Evolutionary conservation across 2,329 filamentous ascomycete species (phyloP), one percentile per base, ranked within the genome.

Genomic region (Mycosphaerella sp.): DNA sequence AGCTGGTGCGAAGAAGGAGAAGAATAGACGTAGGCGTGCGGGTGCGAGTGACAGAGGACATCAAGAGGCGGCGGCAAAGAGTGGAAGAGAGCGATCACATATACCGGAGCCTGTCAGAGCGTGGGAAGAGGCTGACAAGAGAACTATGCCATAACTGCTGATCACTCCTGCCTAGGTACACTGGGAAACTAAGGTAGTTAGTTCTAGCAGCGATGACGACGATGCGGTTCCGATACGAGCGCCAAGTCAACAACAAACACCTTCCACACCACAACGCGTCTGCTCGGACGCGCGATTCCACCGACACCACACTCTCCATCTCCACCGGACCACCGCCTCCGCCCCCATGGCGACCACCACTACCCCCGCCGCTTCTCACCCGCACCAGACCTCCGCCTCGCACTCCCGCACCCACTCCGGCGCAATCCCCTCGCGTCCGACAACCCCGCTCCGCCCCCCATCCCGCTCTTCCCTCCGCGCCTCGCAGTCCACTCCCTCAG

Each of bases 381-480:
- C 44, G 25, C 50, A 49, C 40, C 50, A 51, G 17, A 44, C 52
- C 42, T 45, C 50, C 40, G 50, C 49, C 27, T 60, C 60, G 30
- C 61, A 62, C 82, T 37, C 83, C 81, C 57, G 75, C 80, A 42
- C 50, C 35, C 52, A 54, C 42, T 59, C 54, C 48, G 54, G 57
- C 57, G 52, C 79, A 39, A 65, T 76, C 14, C 71, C 78, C 4
- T 89, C 87, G 37, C 84, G 88, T 55, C 93, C 91, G 17, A 95
- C 90, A 2, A 97, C 93, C 3, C 93, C 93, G 27, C 80, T 98
- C 8, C 87, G 91, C 43, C 87, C 91, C 13, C 89, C 87, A 16
- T 96, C 91, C 3, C 85, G 91, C 46, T 89, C 87, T 14, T 95
- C 89, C 10, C 82, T 96, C 57, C 87, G 88, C 65, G 87, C 89